A percentile compares a stretch with the other conserved stretches of the same genome.
Evolutionary conservation across 495 filamentous ascomycete genomes (phyloP).

Genomic region (Aspergillus nanangensis): DNA sequence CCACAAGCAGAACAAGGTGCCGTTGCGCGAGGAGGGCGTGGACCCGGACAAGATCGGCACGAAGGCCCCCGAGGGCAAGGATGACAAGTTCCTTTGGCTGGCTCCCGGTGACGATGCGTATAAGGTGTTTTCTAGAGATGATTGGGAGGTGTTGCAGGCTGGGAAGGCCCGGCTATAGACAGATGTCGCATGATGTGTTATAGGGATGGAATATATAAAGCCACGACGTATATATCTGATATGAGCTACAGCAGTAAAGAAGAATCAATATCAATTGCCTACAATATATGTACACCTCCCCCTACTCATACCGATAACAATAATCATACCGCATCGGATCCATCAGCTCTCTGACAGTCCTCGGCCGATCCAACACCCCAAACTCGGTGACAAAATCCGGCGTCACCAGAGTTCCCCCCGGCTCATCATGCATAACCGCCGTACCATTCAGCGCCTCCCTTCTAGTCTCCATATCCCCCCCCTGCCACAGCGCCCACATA

Average conservation of each 20-base stretch:
- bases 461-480: slow-evolving; percentile 6
- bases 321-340: slow-evolving; percentile 12
- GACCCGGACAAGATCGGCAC: slow-evolving; percentile 47
- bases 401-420: slow-evolving; percentile 12
- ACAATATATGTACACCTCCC: no score
- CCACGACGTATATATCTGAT: no score
- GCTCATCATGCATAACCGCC: slow-evolving; percentile 19
- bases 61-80: slow-evolving; percentile 46
- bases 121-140: slow-evolving; percentile 49
- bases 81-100: slow-evolving; percentile 53
- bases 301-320: slow-evolving; percentile 22
- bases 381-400: slow-evolving; percentile 24
- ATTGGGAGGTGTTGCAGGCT: slow-evolving; percentile 50
- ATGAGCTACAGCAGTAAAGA: no score
- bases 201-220: no score
- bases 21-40: slow-evolving; percentile 66
- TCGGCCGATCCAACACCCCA: slow-evolving; percentile 20
- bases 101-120: slow-evolving; percentile 48
- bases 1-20: slow-evolving; percentile 80
- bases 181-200: no score
- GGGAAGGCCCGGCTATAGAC: slow-evolving; percentile 3
- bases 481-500: slow-evolving; percentile 56
- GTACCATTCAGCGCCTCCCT: slow-evolving; percentile 27
- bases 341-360: slow-evolving; percentile 24
- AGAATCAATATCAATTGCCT: no score